Percentiles rank a stretch among this genome's conserved stretches.
Conservation (phyloP, 164 flowering plant species). For the Umbilicus rupestris region DNA sequence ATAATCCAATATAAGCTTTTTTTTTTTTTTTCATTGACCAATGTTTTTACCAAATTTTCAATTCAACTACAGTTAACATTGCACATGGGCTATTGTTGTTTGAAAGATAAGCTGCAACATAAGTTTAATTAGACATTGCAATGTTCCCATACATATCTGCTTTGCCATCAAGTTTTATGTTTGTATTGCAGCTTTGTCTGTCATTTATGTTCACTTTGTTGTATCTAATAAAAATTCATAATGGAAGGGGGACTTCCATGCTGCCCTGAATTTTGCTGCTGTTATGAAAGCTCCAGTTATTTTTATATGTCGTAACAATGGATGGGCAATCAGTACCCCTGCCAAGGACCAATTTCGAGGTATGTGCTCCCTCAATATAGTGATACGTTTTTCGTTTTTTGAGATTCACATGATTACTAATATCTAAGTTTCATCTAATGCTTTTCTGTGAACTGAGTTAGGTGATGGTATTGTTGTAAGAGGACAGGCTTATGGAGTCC, state of each 20-base stretch:
- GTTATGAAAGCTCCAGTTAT: constrained; percentile 82
- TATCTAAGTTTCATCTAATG: not conserved
- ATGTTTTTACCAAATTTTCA: no score
- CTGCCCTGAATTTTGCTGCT: constrained; percentile 86
- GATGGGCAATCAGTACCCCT: constrained; percentile 97
- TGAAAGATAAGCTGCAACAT: no score
- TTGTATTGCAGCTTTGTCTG: not conserved
- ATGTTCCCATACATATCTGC: not conserved
- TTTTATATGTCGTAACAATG: constrained; percentile 91
- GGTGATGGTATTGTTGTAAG: constrained; percentile 80
- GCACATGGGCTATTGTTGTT: not conserved
- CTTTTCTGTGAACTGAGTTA: constrained; percentile 12
- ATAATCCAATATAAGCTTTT: no score
- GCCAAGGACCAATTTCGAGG: constrained; percentile 86
- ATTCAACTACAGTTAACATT: not conserved
- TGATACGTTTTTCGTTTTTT: not conserved
- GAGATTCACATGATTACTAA: not conserved
- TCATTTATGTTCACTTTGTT: not conserved
- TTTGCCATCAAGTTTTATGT: not conserved
- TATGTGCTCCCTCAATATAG: constrained; percentile 16
- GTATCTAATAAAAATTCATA: constrained; percentile 15
- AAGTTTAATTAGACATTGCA: not conserved
- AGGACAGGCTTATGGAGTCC: constrained; percentile 85
- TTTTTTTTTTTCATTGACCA: no score
- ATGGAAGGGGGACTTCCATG: constrained; percentile 95